Percentiles rank a stretch among this genome's conserved stretches.
Conservation (phyloP, 2,329 filamentous ascomycete species). For the Cordyceps cicadae region DNA sequence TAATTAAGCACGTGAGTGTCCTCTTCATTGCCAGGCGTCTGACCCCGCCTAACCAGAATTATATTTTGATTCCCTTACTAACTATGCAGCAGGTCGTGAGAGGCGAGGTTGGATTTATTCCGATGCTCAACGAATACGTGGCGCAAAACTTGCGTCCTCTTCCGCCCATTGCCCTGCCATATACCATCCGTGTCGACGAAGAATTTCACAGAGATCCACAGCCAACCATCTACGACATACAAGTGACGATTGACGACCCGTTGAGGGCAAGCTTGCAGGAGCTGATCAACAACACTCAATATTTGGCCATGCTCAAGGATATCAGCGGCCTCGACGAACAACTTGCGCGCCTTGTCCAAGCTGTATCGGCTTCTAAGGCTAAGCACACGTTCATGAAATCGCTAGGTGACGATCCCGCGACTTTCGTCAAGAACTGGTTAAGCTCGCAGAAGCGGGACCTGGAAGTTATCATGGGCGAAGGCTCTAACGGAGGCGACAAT, state of each 20-base stretch:
- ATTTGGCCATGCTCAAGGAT: conserved; percentile 64
- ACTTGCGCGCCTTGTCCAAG: conserved; percentile 73
- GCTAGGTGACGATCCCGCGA: conserved; percentile 71
- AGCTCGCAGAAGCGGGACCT: conserved; percentile 86
- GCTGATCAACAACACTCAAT: conserved; percentile 60
- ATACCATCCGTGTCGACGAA: conserved; percentile 89
- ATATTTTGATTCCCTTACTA: not conserved
- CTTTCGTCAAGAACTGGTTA: conserved; percentile 80
- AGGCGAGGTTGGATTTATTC: conserved; percentile 75
- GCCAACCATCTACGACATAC: conserved; percentile 84
- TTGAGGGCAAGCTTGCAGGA: conserved; percentile 58
- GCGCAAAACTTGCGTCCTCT: conserved; percentile 70
- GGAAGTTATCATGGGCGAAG: conserved; percentile 79
- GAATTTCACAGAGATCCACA: conserved; percentile 66
- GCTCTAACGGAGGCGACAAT: conserved; percentile 51
- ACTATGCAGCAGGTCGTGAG: conserved; percentile 53
- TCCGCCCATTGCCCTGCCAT: conserved; percentile 73
- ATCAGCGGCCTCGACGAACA: conserved; percentile 76
- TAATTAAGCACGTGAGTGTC: conserved; percentile 60
- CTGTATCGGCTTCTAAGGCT: conserved; percentile 74
- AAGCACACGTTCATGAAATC: conserved; percentile 82
- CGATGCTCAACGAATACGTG: conserved; percentile 73
- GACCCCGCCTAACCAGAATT: not conserved
- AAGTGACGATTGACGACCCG: conserved; percentile 76
- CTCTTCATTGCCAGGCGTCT: not conserved